Evolutionary conservation across 2,329 filamentous ascomycete genomes (phyloP).

Genomic region (Aspergillus nomiae): DNA sequence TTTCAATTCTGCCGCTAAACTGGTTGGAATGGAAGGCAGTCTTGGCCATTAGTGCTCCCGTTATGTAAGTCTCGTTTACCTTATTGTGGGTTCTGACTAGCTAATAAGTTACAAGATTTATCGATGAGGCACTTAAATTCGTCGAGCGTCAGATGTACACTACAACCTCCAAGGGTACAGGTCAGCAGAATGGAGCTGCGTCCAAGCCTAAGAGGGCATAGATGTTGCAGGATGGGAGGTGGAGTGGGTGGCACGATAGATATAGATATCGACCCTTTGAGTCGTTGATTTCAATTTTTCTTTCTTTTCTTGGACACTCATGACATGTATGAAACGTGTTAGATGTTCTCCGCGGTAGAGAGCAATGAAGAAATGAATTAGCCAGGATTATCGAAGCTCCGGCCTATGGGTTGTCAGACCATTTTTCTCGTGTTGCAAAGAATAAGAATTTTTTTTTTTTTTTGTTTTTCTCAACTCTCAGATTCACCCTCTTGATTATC

Average conservation of each 20-base stretch:
- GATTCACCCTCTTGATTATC: background rate
- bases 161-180: conserved; percentile 18
- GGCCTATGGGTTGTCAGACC: background rate
- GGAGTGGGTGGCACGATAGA: conserved; percentile 23
- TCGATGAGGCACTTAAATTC: conserved; percentile 83
- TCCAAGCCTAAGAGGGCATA: conserved; percentile 41
- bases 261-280: conserved; percentile 19
- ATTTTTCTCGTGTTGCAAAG: background rate
- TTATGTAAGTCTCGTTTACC: conserved; percentile 68
- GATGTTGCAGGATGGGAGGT: conserved; percentile 19
- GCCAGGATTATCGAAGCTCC: background rate
- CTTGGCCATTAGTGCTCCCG: conserved; percentile 81
- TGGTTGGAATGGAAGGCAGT: conserved; percentile 92
- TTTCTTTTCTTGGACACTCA: conserved; percentile 16
- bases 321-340: conserved; percentile 21
- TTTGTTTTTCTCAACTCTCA: background rate
- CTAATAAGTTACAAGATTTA: conserved; percentile 55
- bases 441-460: background rate
- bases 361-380: conserved; percentile 16
- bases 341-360: conserved; percentile 17
- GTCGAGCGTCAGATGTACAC: conserved; percentile 69
- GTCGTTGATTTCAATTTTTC: conserved; percentile 1
- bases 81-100: background rate
- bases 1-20: conserved; percentile 87
- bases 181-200: conserved; percentile 33